phyloP scores from a whole-genome alignment of 1,139 yeast species.

The Nakaseomyces sp. region DNA sequence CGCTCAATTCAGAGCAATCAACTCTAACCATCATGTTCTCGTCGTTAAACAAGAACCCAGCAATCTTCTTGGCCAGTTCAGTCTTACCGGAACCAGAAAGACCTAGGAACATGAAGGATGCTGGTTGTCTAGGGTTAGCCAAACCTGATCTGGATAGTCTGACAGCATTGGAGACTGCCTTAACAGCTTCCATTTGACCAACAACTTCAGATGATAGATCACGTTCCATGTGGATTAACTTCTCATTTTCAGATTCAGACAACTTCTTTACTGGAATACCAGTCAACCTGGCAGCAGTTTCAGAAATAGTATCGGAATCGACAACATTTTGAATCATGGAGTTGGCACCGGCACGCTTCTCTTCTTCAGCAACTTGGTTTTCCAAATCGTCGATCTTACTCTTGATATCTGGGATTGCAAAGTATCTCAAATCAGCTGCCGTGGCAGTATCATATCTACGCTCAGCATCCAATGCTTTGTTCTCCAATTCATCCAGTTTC shows the following conservation, averaged over 20 bases:
- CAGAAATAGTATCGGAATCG: conserved; percentile 87
- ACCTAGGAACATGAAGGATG: conserved; percentile 91
- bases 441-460: conserved; percentile 92
- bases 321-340: conserved; percentile 80
- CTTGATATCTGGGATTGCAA: conserved; percentile 90
- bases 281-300: conserved; percentile 93
- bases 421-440: conserved; percentile 91
- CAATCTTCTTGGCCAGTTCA: conserved; percentile 90
- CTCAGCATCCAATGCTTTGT: conserved; percentile 91
- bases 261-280: conserved; percentile 98
- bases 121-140: conserved; percentile 92
- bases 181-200: conserved; percentile 94
- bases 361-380: conserved; percentile 65
- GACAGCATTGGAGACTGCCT: conserved; percentile 91
- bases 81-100: conserved; percentile 98
- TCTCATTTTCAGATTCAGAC: conserved; percentile 89
- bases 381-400: conserved; percentile 71
- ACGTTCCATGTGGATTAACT: conserved; percentile 89
- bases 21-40: conserved; percentile 94
- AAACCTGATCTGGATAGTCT: conserved; percentile 92
- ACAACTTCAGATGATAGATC: conserved; percentile 77
- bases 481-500: conserved; percentile 84
- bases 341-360: conserved; percentile 51
- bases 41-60: conserved; percentile 91
- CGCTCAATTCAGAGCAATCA: conserved; percentile 93